Evolutionary conservation across 129 eudicot species (phyloP).

Genomic region (Glebionis coronaria): DNA sequence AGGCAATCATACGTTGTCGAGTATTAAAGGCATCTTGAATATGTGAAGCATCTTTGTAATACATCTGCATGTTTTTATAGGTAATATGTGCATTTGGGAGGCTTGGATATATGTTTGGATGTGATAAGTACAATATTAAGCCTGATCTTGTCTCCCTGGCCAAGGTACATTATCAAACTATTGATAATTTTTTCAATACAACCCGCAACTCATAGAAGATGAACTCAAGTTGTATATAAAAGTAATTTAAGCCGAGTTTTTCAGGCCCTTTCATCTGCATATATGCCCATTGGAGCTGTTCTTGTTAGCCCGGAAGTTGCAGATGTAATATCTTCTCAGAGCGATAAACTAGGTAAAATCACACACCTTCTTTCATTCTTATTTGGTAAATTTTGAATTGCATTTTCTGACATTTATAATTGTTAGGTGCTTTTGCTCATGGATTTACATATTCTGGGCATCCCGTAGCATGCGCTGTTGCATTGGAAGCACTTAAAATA

Average conservation of each 20-base stretch:
- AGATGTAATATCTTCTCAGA: slow-evolving; percentile 80
- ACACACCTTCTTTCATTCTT: background rate
- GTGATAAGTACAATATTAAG: slow-evolving; percentile 83
- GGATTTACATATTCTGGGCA: slow-evolving; percentile 98
- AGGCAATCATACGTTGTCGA: background rate
- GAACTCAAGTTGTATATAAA: background rate
- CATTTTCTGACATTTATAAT: slow-evolving; percentile 3
- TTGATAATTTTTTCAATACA: background rate
- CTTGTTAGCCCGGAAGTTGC: slow-evolving; percentile 74
- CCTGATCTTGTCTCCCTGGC: slow-evolving; percentile 94
- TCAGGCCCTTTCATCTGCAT: slow-evolving; percentile 95
- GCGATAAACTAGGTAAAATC: slow-evolving; percentile 77
- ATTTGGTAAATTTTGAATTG: slow-evolving; percentile 11
- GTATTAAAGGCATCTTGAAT: background rate
- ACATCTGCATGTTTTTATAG: slow-evolving; percentile 21
- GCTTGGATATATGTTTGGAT: slow-evolving; percentile 88
- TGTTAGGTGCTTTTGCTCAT: slow-evolving; percentile 65
- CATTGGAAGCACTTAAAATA: slow-evolving; percentile 79
- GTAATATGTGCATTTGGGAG: slow-evolving; percentile 96
- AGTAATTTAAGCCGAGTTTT: background rate
- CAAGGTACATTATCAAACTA: slow-evolving; percentile 47
- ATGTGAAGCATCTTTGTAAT: background rate
- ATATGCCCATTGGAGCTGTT: slow-evolving; percentile 95
- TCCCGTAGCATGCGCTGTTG: slow-evolving; percentile 95
- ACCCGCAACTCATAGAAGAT: background rate